phyloP scores from a whole-genome alignment of 2,329 filamentous ascomycete species.

The Dothideomycetes sp. region DNA sequence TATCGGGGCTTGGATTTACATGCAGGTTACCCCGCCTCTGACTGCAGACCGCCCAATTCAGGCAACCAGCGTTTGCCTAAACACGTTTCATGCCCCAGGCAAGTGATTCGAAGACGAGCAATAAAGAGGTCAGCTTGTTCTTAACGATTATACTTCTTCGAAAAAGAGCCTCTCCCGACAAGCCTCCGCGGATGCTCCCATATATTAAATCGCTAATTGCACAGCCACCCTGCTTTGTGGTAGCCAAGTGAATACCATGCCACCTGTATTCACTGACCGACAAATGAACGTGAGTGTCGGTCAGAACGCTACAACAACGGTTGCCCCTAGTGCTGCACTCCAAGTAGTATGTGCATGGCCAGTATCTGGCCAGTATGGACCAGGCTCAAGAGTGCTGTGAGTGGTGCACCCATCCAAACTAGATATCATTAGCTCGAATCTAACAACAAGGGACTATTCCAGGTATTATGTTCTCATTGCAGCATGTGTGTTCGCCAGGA shows the following conservation, averaged over 20 bases:
- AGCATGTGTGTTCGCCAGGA: slow-evolving; percentile 52
- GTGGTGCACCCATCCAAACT: slow-evolving; percentile 13
- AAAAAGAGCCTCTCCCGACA: not conserved
- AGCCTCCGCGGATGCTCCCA: not conserved
- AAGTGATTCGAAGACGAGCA: slow-evolving; percentile 6
- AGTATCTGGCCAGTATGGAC: slow-evolving; percentile 46
- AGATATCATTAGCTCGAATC: not conserved
- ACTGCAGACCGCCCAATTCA: not conserved
- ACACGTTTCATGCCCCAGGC: slow-evolving; percentile 3
- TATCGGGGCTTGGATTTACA: no score
- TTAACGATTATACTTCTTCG: not conserved
- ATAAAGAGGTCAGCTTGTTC: not conserved
- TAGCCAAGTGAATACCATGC: no score
- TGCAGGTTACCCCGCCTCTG: no score
- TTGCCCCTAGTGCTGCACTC: slow-evolving; percentile 16
- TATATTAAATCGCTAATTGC: no score
- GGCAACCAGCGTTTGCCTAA: not conserved
- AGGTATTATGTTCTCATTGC: slow-evolving; percentile 55
- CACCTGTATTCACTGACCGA: slow-evolving; percentile 22
- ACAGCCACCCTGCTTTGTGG: no score
- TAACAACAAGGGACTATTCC: slow-evolving; percentile 8
- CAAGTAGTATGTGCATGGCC: slow-evolving; percentile 48
- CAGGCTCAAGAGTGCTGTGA: slow-evolving; percentile 42
- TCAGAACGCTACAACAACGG: slow-evolving; percentile 12
- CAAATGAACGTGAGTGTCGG: slow-evolving; percentile 17